Evolutionary conservation across 345 rosid genomes (phyloP).

Genomic region (Eucalyptus decipiens): DNA sequence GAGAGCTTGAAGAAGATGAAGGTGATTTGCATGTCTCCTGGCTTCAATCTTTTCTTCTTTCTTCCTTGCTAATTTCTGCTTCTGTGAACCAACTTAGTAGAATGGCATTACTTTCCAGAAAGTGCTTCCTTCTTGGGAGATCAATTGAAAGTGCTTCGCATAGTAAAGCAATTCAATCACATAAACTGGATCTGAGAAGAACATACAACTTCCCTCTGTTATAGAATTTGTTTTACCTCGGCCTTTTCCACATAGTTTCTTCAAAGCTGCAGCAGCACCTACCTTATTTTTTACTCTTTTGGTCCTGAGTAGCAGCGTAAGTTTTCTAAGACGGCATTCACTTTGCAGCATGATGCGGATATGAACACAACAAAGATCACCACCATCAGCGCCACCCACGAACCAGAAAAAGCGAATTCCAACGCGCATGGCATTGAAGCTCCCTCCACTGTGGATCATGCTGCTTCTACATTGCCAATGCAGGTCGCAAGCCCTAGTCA

Average conservation of each 20-base stretch:
- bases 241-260: not conserved
- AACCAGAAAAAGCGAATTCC: not conserved
- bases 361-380: slow-evolving; percentile 1
- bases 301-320: not conserved
- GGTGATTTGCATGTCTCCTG: slow-evolving; percentile 16
- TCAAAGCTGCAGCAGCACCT: not conserved
- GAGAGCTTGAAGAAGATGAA: slow-evolving; percentile 65
- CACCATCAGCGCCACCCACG: not conserved
- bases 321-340: not conserved
- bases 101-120: not conserved
- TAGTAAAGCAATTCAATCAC: not conserved
- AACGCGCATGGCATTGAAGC: not conserved
- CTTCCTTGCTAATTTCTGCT: not conserved
- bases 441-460: not conserved
- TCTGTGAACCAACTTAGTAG: not conserved
- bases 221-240: not conserved
- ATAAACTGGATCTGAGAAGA: not conserved
- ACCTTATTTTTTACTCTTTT: not conserved
- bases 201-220: not conserved
- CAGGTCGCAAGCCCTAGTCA: not conserved
- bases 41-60: not conserved
- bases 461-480: not conserved
- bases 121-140: not conserved
- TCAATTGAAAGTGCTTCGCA: not conserved
- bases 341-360: slow-evolving; percentile 43